Evolutionary conservation across 345 rosid genomes (phyloP).

Genomic region (Salix viminalis): DNA sequence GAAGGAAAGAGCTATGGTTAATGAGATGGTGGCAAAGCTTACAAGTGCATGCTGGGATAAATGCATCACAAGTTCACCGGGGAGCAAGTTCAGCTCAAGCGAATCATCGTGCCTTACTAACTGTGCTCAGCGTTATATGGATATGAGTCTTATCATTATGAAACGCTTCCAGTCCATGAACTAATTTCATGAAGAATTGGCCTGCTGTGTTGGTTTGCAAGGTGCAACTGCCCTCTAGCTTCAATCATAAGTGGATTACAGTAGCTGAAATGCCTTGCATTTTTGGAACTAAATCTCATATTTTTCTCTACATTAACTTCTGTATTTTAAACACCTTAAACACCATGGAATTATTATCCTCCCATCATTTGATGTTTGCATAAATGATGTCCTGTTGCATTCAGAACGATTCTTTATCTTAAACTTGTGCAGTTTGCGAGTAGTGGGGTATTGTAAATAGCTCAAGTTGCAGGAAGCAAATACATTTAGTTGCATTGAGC

Average conservation of each 20-base stretch:
- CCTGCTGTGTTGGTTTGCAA: neutral
- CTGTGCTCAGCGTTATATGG: constrained; percentile 82
- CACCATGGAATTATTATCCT: neutral
- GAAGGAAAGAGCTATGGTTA: constrained; percentile 74
- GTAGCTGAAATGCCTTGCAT: neutral
- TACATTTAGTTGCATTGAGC: neutral
- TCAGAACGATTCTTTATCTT: neutral
- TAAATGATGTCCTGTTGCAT: neutral
- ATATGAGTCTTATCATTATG: constrained; percentile 66
- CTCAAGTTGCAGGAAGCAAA: neutral
- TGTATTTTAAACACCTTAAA: too few species aligned
- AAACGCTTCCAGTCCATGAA: constrained; percentile 78
- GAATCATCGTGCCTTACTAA: constrained; percentile 69
- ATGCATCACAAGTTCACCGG: constrained; percentile 73
- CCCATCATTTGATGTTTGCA: neutral
- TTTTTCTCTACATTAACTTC: neutral
- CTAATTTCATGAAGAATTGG: constrained; percentile 4
- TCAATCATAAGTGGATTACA: neutral
- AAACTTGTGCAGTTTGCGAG: neutral
- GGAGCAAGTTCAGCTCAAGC: constrained; percentile 91
- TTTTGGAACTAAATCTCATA: neutral
- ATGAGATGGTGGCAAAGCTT: constrained; percentile 73
- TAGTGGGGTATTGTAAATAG: neutral
- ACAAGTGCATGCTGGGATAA: constrained; percentile 95
- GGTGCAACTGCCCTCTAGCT: neutral